Base-by-base conservation (phyloP, 75 land plant species). In the Gnetum montanum region DNA sequence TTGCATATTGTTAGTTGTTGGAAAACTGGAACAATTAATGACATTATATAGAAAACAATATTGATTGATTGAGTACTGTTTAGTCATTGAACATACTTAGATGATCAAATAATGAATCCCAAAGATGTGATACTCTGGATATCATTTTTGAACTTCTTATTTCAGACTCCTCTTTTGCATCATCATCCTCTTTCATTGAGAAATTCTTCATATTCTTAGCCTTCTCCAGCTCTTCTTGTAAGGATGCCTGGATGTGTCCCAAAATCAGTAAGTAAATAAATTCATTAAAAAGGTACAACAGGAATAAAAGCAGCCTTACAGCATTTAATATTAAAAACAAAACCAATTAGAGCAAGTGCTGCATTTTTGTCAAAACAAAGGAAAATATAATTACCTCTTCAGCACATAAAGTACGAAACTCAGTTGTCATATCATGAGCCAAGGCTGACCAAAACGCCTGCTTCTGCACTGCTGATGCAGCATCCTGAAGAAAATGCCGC, bases 341-440 rank as follows among this genome's bases (percentile, higher is more conserved):
- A n/a, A n/a, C n/a, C n/a, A n/a, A n/a, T n/a, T n/a, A n/a, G n/a
- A n/a, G n/a, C n/a, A n/a, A n/a, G 16, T 41, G 43, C 43, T 13
- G 43, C 6, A 11, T 40, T 41, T 41, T 41, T 41, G 43, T 15
- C 43, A 41, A 41, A n/a, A n/a, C n/a, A n/a, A n/a, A 15, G 3
- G 43, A 11, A 31, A 41, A 15, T 15, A 15, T 41, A 3, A 1
- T 19, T 71, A 95, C 99, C 92, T 95, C 99, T 71, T 95, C 99
- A 59, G 96, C 99, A 79, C 97, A 90, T 48, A 95, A 81, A 69
- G 83, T 81, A 54, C 97, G 97, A 61, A 80, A 95, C 62, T 95
- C 99, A 63, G 91, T 76, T 11, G 99, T 95, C 77, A 95, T 86
- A 50, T 95, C 99, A 81, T 95, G 84, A 60, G 99, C 99, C 53